These are phyloP conservation scores for Colletotrichum paranaense DNA, from an alignment of 2,329 filamentous ascomycete species.

Conservation along the genomic window DNA sequence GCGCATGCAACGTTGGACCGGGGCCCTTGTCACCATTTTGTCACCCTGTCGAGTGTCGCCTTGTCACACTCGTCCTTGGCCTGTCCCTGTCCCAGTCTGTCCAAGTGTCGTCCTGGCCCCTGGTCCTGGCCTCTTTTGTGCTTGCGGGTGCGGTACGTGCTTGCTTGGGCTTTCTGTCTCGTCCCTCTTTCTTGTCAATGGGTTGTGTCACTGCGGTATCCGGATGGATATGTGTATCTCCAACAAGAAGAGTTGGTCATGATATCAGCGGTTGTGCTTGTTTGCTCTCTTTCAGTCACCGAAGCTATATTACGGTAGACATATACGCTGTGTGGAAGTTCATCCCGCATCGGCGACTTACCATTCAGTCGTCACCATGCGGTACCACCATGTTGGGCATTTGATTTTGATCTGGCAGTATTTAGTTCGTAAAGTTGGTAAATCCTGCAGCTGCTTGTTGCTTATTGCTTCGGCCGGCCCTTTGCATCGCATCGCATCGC, in stretches of 20 bases:
- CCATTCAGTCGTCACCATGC: constrained; percentile 22
- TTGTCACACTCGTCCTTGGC: constrained; percentile 18
- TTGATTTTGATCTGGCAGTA: neutral
- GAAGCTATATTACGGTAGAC: neutral
- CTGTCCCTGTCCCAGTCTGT: neutral
- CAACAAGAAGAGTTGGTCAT: neutral
- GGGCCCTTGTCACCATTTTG: constrained; percentile 10
- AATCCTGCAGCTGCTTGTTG: neutral
- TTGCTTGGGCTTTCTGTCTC: neutral
- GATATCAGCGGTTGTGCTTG: neutral
- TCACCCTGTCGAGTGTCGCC: neutral
- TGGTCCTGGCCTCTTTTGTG: neutral
- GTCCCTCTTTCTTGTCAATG: neutral
- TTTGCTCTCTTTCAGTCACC: neutral
- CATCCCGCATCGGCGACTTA: neutral
- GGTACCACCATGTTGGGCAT: constrained; percentile 5
- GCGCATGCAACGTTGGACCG: constrained; percentile 34
- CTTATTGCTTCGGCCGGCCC: constrained; percentile 2
- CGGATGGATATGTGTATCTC: neutral
- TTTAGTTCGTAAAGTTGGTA: neutral
- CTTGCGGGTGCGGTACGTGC: neutral
- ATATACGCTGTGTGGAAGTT: neutral
- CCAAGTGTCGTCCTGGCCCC: constrained; percentile 5
- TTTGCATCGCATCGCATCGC: constrained; percentile 5
- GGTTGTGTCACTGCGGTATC: neutral